These are phyloP conservation scores for Beauveria scarabaeidicola DNA, from an alignment of 2,329 filamentous ascomycete genomes.

Conservation along the genomic window DNA sequence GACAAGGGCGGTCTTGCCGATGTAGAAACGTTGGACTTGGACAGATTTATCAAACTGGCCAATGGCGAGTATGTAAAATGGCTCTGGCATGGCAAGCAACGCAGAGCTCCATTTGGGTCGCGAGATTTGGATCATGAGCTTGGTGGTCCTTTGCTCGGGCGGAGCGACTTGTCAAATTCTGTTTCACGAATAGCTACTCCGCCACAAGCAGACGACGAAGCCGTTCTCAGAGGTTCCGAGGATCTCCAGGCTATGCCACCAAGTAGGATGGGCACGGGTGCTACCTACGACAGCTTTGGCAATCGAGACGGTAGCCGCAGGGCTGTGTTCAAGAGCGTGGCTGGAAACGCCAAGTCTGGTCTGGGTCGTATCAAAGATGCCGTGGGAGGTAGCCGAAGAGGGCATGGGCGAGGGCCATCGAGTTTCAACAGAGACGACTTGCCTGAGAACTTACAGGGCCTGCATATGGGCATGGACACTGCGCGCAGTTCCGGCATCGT, in stretches of 20 bases:
- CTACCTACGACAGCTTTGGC: constrained; percentile 36
- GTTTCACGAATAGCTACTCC: constrained; percentile 22
- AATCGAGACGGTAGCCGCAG: constrained; percentile 54
- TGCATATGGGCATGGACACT: constrained; percentile 8
- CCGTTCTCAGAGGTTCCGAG: not conserved
- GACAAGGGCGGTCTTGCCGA: constrained; percentile 88
- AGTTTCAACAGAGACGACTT: constrained; percentile 41
- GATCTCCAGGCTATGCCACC: not conserved
- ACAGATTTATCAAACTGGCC: constrained; percentile 68
- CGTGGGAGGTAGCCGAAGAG: constrained; percentile 54
- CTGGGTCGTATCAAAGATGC: constrained; percentile 80
- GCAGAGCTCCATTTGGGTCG: constrained; percentile 48
- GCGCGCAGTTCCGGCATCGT: constrained; percentile 18
- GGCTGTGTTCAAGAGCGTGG: constrained; percentile 69
- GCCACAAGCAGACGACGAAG: constrained; percentile 29
- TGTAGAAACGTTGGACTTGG: constrained; percentile 84
- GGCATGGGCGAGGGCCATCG: constrained; percentile 46
- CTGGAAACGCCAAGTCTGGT: constrained; percentile 72
- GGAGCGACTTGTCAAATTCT: not conserved
- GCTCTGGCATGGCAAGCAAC: constrained; percentile 88
- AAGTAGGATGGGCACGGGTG: not conserved
- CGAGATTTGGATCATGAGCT: constrained; percentile 38
- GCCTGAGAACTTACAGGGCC: constrained; percentile 22
- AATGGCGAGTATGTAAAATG: constrained; percentile 82
- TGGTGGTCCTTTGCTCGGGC: not conserved